These are phyloP conservation scores for Jatropha multifida DNA, from an alignment of 441 rosid genomes.

Conservation along the genomic window DNA sequence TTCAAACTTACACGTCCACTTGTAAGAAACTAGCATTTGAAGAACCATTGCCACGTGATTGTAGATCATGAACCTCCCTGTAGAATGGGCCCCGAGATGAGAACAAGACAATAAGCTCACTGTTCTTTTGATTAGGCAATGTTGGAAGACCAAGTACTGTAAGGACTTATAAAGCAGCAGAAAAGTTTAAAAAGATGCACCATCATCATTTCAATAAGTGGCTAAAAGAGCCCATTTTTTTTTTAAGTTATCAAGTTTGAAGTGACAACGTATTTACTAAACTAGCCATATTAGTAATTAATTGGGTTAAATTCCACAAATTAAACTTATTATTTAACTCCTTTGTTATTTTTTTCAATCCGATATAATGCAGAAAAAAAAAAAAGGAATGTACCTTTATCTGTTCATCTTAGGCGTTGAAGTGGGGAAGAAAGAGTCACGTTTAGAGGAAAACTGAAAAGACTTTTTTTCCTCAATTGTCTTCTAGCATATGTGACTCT, in stretches of 20 bases:
- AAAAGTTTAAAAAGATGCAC: neutral
- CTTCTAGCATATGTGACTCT: neutral
- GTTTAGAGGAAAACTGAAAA: neutral
- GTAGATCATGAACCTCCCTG: neutral
- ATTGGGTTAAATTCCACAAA: too few species aligned
- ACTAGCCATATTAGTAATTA: too few species aligned
- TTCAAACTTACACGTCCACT: neutral
- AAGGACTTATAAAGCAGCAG: too few species aligned
- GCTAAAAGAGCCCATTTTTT: neutral
- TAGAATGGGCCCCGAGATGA: neutral
- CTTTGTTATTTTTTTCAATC: too few species aligned
- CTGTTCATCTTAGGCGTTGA: too few species aligned
- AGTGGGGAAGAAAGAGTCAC: neutral
- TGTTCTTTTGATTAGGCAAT: neutral
- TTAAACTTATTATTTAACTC: too few species aligned
- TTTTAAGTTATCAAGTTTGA: too few species aligned
- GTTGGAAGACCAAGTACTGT: neutral
- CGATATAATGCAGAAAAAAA: too few species aligned
- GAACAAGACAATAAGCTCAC: slow-evolving; percentile 5
- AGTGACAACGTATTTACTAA: too few species aligned
- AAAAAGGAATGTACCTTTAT: too few species aligned
- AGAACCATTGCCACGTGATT: neutral
- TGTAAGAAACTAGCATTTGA: too few species aligned
- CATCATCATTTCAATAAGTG: neutral
- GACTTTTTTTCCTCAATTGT: neutral